phyloP scores from a whole-genome alignment of 169 alveolate genomes.

The Plasmodium blacklocki region DNA sequence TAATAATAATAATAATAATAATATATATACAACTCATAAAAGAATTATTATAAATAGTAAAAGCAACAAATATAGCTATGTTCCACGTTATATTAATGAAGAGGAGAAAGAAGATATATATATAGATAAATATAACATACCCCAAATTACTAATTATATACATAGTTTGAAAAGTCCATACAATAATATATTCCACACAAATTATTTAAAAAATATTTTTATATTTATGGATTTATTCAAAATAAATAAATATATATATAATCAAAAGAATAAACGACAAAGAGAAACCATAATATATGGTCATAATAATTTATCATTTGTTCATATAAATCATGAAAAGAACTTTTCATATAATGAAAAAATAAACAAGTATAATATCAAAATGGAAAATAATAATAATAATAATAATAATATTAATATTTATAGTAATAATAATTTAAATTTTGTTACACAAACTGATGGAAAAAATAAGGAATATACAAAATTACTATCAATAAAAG shows the following conservation, averaged over 20 bases:
- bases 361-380: background rate
- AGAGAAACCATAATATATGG: too few relatives aligned
- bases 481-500: background rate
- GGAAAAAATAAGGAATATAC: background rate
- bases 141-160: conserved; percentile 39
- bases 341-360: background rate
- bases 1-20: background rate
- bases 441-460: too few relatives aligned
- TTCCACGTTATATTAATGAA: background rate
- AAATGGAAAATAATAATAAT: background rate
- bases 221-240: conserved; percentile 40
- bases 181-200: conserved; percentile 46
- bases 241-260: too few relatives aligned
- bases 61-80: background rate
- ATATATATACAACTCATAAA: background rate
- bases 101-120: background rate
- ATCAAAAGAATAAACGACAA: too few relatives aligned
- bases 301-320: conserved; percentile 5
- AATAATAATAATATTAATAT: background rate
- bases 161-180: conserved; percentile 40
- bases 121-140: background rate
- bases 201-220: conserved; percentile 50
- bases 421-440: background rate
- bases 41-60: background rate
- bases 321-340: background rate